phyloP scores from a whole-genome alignment of 352 stramenopile species.

The Phytophthora crassamura region DNA sequence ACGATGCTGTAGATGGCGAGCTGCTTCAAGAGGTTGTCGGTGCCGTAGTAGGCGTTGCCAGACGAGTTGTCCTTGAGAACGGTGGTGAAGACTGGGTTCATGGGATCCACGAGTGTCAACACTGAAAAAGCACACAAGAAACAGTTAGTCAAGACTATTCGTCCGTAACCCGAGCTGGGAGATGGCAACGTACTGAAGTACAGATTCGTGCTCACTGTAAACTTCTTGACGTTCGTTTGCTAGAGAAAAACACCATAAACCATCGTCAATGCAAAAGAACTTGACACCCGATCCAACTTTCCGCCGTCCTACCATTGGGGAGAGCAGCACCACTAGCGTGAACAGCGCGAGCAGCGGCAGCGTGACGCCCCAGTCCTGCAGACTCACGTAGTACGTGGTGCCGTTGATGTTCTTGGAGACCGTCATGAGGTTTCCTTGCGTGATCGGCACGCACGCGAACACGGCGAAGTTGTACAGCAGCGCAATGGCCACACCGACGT shows the following conservation, averaged over 20 bases:
- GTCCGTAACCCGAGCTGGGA: neutral
- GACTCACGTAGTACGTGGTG: constrained; percentile 68
- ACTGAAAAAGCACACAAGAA: constrained; percentile 33
- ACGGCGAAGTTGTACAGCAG: constrained; percentile 80
- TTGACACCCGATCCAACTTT: neutral
- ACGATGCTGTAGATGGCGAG: constrained; percentile 73
- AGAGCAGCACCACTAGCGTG: constrained; percentile 68
- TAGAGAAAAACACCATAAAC: constrained; percentile 16
- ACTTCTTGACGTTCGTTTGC: constrained; percentile 81
- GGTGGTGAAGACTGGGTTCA: constrained; percentile 71
- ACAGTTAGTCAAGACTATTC: neutral
- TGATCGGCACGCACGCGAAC: constrained; percentile 62
- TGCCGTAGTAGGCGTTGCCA: constrained; percentile 52
- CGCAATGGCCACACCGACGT: constrained; percentile 68
- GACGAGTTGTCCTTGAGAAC: constrained; percentile 58
- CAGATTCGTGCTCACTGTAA: constrained; percentile 75
- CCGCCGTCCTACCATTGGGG: constrained; percentile 62
- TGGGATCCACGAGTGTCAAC: constrained; percentile 67
- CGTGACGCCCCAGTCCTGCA: constrained; percentile 61
- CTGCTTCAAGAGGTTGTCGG: constrained; percentile 66
- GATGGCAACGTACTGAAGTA: constrained; percentile 69
- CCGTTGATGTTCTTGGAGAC: constrained; percentile 61
- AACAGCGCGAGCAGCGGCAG: constrained; percentile 71
- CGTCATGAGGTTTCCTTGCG: constrained; percentile 50
- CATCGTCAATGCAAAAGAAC: neutral